Base-by-base conservation (phyloP, 495 filamentous ascomycete genomes). In the Jackrogersella minutella region DNA sequence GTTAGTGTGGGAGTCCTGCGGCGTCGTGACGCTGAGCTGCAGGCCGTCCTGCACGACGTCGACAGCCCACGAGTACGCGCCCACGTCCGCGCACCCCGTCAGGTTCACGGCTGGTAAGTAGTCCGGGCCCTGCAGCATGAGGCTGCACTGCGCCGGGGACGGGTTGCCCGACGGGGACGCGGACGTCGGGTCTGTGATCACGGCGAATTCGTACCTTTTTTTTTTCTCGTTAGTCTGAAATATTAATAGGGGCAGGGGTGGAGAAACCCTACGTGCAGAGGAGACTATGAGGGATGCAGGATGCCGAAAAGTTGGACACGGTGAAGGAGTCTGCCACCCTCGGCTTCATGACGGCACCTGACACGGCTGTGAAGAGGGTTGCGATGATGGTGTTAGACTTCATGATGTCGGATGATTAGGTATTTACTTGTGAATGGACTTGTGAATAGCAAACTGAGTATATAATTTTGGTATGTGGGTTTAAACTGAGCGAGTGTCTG, bases 101-200 rank as follows among this genome's bases (percentile, higher is more conserved):
- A 56, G 24, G 26, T 22, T 21, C 11, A 69, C 61, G 2, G 54
- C 2, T 2, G 66, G 66, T 0, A 69, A 50, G 26, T 21, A 34
- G 43, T 69, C 66, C 1, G 66, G 66, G 8, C 66, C 66, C 34
- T 69, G 61, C 1, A 69, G 55, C 60, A 64, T 64, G 16, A 64
- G 41, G 16, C 19, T 33, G 51, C 66, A 69, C 2, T 64, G 26
- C 1, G 49, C 53, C 6, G 60, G 49, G 0, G 24, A 16, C 26
- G 34, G 16, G 43, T 60, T 51, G 28, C 59, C 64, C 1, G 57
- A 62, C 3, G 64, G 64, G 16, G 64, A 62, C 6, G 53, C 52
- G 11, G 52, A 46, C 1, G 52, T 36, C 7, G 64, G 64, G 53
- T 58, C 24, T 5, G 64, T 69, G 43, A 61, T 60, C 2, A 41